Conservation (phyloP, 192 early-diverging fungal genomes). For the Fimicolochytrium jonesii region DNA sequence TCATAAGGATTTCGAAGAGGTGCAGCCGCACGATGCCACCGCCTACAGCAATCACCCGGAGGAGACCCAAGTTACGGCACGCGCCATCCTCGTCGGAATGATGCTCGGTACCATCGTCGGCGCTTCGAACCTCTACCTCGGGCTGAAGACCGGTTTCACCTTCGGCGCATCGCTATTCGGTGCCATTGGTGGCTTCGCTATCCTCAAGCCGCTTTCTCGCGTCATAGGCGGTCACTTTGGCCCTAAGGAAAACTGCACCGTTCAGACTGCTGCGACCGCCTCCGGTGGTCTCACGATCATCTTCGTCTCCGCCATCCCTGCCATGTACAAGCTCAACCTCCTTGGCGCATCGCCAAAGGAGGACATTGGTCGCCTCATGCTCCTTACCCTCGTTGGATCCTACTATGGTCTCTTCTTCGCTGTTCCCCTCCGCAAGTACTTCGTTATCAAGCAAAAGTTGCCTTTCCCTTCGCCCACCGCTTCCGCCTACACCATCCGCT, state of each 20-base stretch:
- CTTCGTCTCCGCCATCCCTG: constrained; percentile 79
- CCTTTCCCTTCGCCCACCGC: constrained; percentile 79
- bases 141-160: constrained; percentile 44
- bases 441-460: constrained; percentile 59
- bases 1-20: not conserved
- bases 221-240: constrained; percentile 54
- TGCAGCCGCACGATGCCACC: no score
- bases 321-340: constrained; percentile 64
- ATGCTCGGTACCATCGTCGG: constrained; percentile 63
- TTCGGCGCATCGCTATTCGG: constrained; percentile 34
- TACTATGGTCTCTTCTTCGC: constrained; percentile 90
- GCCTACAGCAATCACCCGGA: no score
- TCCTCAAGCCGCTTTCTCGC: constrained; percentile 61
- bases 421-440: constrained; percentile 24
- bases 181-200: constrained; percentile 57
- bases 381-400: constrained; percentile 69
- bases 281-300: constrained; percentile 77
- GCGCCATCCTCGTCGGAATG: constrained; percentile 57
- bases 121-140: constrained; percentile 88
- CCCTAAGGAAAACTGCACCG: constrained; percentile 79
- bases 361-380: constrained; percentile 54
- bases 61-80: constrained; percentile 10
- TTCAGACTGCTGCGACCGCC: constrained; percentile 79
- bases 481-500: constrained; percentile 65
- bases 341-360: constrained; percentile 69